These are phyloP conservation scores for Casaregolazyma lundiana DNA, from an alignment of 1,139 yeast species.

Conservation along the genomic window DNA sequence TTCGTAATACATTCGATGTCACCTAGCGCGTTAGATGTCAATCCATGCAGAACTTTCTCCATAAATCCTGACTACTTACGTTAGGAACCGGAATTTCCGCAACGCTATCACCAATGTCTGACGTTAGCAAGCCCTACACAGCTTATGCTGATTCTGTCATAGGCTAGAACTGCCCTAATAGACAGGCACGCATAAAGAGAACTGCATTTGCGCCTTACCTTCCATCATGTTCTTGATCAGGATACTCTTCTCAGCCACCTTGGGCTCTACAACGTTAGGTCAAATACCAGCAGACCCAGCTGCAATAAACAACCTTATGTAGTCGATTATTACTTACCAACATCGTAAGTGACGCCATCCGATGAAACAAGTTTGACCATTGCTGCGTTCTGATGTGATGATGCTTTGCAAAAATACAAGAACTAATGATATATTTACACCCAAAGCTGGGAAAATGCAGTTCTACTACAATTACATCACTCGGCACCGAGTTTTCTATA, in stretches of 20 bases:
- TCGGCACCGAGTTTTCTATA: conserved; percentile 14
- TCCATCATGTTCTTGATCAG: conserved; percentile 87
- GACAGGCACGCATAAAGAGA: neutral
- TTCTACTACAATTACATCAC: neutral
- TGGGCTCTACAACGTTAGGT: conserved; percentile 51
- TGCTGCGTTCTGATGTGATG: conserved; percentile 5
- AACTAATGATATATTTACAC: neutral
- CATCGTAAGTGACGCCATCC: conserved; percentile 39
- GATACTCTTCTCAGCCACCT: conserved; percentile 86
- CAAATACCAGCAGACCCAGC: neutral
- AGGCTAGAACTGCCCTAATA: conserved; percentile 42
- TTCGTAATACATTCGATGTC: conserved; percentile 66
- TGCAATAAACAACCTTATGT: neutral
- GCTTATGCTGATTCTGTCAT: conserved; percentile 34
- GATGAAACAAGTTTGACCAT: conserved; percentile 38
- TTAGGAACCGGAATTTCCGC: conserved; percentile 92
- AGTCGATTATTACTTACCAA: conserved; percentile 29
- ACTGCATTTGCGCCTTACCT: conserved; percentile 39
- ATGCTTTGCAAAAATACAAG: conserved; percentile 1
- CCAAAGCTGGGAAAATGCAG: neutral
- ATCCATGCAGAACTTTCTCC: neutral
- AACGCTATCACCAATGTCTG: conserved; percentile 52
- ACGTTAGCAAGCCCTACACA: neutral
- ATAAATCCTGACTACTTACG: conserved; percentile 47
- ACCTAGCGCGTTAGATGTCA: conserved; percentile 22